Evolutionary conservation across 495 filamentous ascomycete genomes (phyloP).

Genomic region (Bombardia bombarda): DNA sequence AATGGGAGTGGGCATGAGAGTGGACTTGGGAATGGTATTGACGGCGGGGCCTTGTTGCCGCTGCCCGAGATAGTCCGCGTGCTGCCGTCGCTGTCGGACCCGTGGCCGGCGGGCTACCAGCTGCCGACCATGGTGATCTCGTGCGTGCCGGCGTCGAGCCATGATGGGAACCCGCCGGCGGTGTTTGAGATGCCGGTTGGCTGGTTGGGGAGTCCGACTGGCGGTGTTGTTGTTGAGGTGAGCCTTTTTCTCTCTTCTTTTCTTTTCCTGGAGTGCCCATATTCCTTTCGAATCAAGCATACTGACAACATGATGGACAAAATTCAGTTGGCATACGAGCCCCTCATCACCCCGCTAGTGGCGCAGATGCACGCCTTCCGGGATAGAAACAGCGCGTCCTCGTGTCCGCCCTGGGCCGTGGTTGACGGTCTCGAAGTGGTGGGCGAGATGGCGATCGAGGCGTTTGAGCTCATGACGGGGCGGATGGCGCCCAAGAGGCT

Average conservation of each 20-base stretch:
- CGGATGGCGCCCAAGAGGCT: conserved; percentile 64
- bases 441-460: conserved; percentile 73
- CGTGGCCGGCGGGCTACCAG: conserved; percentile 57
- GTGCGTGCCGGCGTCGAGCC: conserved; percentile 63
- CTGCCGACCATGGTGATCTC: conserved; percentile 70
- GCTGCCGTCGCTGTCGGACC: conserved; percentile 46
- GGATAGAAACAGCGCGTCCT: conserved; percentile 44
- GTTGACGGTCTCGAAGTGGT: conserved; percentile 77
- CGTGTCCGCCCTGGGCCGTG: conserved; percentile 65
- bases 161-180: conserved; percentile 54
- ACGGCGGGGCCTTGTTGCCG: not conserved
- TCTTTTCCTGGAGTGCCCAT: not conserved
- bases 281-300: too few species aligned
- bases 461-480: conserved; percentile 80
- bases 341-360: conserved; percentile 62
- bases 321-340: conserved; percentile 60
- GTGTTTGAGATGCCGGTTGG: conserved; percentile 68
- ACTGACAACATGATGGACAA: too few species aligned
- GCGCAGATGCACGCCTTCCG: conserved; percentile 50
- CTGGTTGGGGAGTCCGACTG: conserved; percentile 70
- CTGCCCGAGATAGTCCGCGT: conserved; percentile 49
- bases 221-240: conserved; percentile 71
- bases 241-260: conserved; percentile 2
- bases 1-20: too few species aligned
- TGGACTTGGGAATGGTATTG: too few species aligned